A percentile compares a stretch with the other conserved stretches of the same genome.
Conservation (phyloP, 176 grass and related monocot genomes). For the Microstegium vimineum region DNA sequence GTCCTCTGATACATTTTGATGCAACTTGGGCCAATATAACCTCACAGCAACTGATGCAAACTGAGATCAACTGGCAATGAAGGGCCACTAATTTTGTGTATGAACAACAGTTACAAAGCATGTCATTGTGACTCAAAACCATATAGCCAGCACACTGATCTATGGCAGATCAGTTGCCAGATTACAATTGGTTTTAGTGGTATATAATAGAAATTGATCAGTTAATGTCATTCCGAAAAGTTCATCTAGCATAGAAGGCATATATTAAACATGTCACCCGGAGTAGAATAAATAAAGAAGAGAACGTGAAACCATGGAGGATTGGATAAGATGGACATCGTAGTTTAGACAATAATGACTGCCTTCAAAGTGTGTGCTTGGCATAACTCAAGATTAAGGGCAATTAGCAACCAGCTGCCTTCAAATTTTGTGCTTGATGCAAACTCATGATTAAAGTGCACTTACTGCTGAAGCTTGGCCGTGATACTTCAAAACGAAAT, state of each 20-base stretch:
- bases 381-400: constrained; percentile 12
- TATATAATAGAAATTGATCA: background rate
- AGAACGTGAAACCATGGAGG: background rate
- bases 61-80: background rate
- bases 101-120: background rate
- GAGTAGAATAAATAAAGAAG: background rate
- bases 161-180: background rate
- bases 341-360: background rate
- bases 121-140: background rate
- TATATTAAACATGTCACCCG: background rate
- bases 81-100: background rate
- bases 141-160: background rate
- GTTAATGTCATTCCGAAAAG: background rate
- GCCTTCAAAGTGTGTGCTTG: constrained; percentile 6
- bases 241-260: background rate
- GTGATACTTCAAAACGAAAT: background rate
- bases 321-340: background rate
- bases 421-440: constrained; percentile 21
- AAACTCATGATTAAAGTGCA: constrained; percentile 6
- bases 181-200: background rate
- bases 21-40: background rate
- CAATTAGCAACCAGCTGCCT: background rate
- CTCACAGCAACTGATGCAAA: background rate
- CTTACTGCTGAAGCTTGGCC: background rate
- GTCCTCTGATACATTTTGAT: background rate